Conservation (phyloP, 2,329 filamentous ascomycete genomes). For the Cephalotrichum gorgonifer region DNA sequence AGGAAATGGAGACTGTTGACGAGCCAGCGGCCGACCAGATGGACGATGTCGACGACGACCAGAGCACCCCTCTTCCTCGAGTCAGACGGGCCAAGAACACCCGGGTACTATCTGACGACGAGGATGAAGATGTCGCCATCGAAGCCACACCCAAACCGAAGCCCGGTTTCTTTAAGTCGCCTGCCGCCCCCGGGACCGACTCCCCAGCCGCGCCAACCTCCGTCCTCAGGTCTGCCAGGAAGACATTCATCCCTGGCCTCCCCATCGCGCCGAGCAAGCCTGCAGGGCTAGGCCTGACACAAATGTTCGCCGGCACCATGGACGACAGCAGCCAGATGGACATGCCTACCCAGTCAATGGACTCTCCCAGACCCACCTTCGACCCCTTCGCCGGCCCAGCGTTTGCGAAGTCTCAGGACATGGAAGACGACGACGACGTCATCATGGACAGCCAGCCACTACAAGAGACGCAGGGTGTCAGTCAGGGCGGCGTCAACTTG, state of each 20-base stretch:
- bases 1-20: slow-evolving; percentile 17
- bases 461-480: slow-evolving; percentile 21
- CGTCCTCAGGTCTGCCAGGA: slow-evolving; percentile 57
- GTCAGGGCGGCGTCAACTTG: slow-evolving; percentile 36
- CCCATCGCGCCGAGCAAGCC: slow-evolving; percentile 39
- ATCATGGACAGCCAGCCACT: slow-evolving; percentile 35
- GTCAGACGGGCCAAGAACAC: slow-evolving; percentile 39
- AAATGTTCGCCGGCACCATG: slow-evolving; percentile 87
- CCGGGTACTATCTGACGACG: slow-evolving; percentile 53
- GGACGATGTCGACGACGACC: slow-evolving; percentile 21
- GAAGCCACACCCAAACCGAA: slow-evolving; percentile 39
- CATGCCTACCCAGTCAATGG: slow-evolving; percentile 24
- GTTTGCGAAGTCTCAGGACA: slow-evolving; percentile 45
- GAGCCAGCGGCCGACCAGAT: slow-evolving; percentile 13
- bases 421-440: slow-evolving; percentile 42
- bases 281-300: slow-evolving; percentile 66
- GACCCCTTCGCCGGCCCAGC: slow-evolving; percentile 27
- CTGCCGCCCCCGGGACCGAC: slow-evolving; percentile 26
- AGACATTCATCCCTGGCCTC: slow-evolving; percentile 60
- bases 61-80: slow-evolving; percentile 14
- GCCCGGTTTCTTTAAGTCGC: slow-evolving; percentile 15
- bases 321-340: slow-evolving; percentile 38
- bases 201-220: slow-evolving; percentile 51
- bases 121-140: slow-evolving; percentile 40
- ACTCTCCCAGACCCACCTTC: slow-evolving; percentile 43